Evolutionary conservation across 1,284 basidiomycete species (phyloP).

Genomic region (Pholiota adiposa): DNA sequence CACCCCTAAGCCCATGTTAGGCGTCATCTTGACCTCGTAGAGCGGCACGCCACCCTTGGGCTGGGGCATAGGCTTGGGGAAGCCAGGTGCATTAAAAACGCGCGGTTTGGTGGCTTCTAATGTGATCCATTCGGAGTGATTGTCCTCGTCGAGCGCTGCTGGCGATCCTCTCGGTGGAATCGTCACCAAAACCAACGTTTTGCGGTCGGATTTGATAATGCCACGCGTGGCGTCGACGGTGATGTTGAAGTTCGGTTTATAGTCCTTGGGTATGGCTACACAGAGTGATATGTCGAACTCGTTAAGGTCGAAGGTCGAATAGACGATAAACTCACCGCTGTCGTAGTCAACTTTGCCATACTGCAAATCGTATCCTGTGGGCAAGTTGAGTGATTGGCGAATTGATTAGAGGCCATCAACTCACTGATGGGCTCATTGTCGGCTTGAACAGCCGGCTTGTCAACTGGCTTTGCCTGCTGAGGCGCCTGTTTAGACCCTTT

Average conservation of each 20-base stretch:
- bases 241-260: not conserved
- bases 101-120: constrained; percentile 18
- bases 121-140: constrained; percentile 29
- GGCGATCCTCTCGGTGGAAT: not conserved
- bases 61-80: constrained; percentile 21
- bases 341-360: too few relatives aligned
- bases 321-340: too few relatives aligned
- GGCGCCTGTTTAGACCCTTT: not conserved
- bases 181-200: constrained; percentile 5
- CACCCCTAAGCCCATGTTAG: constrained; percentile 20
- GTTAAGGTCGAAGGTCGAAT: too few relatives aligned
- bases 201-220: not conserved
- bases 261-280: not conserved
- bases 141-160: constrained; percentile 11
- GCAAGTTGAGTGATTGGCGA: not conserved
- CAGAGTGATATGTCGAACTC: too few relatives aligned
- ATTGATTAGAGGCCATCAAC: too few relatives aligned
- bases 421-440: too few relatives aligned
- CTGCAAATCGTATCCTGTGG: too few relatives aligned
- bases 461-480: too few relatives aligned
- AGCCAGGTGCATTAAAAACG: constrained; percentile 26
- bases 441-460: too few relatives aligned
- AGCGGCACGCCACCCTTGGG: not conserved
- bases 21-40: constrained; percentile 11
- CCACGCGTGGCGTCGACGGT: not conserved